These are phyloP conservation scores for Ascodesmis nigricans DNA, from an alignment of 495 filamentous ascomycete species.

Conservation along the genomic window DNA sequence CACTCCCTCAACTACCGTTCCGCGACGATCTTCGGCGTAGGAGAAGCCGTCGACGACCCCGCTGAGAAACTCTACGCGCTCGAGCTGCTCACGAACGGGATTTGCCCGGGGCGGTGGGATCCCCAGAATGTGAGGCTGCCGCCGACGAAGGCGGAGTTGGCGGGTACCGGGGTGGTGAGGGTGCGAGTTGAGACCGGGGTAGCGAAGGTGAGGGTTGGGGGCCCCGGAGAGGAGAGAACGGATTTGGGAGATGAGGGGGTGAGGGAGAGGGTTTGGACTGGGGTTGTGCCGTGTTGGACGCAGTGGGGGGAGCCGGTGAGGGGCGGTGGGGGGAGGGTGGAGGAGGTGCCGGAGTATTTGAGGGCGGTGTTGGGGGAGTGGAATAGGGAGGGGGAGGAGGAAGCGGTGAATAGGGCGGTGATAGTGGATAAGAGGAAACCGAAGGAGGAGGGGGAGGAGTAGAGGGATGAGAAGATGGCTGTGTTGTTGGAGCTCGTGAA, in stretches of 20 bases:
- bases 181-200: conserved; percentile 48
- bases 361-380: conserved; percentile 31
- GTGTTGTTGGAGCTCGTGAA: too few species aligned
- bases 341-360: conserved; percentile 42
- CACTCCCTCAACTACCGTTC: conserved; percentile 85
- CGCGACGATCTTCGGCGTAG: conserved; percentile 57
- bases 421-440: too few species aligned
- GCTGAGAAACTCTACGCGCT: conserved; percentile 69
- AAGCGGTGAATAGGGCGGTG: conserved; percentile 35
- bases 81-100: conserved; percentile 54
- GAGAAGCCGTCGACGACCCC: conserved; percentile 37
- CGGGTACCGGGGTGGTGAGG: conserved; percentile 49
- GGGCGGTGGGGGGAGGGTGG: conserved; percentile 35
- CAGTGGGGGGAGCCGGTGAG: conserved; percentile 46
- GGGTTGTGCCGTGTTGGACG: conserved; percentile 56
- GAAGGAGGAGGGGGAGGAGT: too few species aligned
- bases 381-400: conserved; percentile 31
- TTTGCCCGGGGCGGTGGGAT: conserved; percentile 40
- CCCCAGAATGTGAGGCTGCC: conserved; percentile 49
- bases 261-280: conserved; percentile 46
- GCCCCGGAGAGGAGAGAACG: conserved; percentile 45
- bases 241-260: conserved; percentile 44
- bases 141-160: conserved; percentile 54
- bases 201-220: conserved; percentile 53
- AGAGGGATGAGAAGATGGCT: too few species aligned